These are phyloP conservation scores for Coniochaeta sp. DNA, from an alignment of 2,329 filamentous ascomycete species.

Conservation along the genomic window DNA sequence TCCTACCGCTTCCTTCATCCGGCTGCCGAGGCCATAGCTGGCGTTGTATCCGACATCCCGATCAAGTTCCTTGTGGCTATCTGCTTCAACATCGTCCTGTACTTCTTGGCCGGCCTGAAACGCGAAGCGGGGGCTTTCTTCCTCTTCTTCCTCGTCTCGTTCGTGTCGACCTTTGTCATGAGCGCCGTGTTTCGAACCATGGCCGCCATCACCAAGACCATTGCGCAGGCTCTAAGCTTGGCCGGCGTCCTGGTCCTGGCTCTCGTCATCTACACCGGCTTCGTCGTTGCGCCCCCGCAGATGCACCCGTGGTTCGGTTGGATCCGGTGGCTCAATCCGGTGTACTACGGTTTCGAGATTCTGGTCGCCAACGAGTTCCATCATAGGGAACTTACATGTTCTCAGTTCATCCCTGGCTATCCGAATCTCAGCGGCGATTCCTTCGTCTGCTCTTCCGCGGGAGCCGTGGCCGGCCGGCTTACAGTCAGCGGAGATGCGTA, in stretches of 20 bases:
- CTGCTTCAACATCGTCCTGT: conserved; percentile 48
- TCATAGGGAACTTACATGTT: conserved; percentile 48
- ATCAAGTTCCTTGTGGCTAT: conserved; percentile 45
- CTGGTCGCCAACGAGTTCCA: conserved; percentile 69
- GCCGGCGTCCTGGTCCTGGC: conserved; percentile 49
- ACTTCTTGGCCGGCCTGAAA: conserved; percentile 46
- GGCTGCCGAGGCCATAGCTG: conserved; percentile 44
- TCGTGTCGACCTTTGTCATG: conserved; percentile 64
- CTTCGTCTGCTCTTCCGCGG: conserved; percentile 46
- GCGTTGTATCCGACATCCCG: conserved; percentile 47
- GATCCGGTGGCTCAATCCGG: conserved; percentile 69
- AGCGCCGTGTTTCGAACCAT: conserved; percentile 70
- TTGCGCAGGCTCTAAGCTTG: conserved; percentile 48
- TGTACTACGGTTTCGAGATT: conserved; percentile 67
- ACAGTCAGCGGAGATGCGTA: conserved; percentile 56
- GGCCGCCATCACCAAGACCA: conserved; percentile 60
- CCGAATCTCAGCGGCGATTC: conserved; percentile 32
- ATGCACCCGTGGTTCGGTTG: conserved; percentile 70
- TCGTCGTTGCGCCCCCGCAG: conserved; percentile 40
- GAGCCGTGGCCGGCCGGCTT: conserved; percentile 43
- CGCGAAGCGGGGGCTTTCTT: conserved; percentile 65
- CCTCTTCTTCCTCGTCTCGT: conserved; percentile 65
- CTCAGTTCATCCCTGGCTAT: conserved; percentile 39
- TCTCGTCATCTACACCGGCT: conserved; percentile 55
- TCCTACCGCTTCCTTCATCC: conserved; percentile 46